A percentile compares a stretch with the other conserved stretches of the same genome.
Evolutionary conservation across 192 early-diverging fungal species (phyloP).

Genomic region (Coemansia sp.): DNA sequence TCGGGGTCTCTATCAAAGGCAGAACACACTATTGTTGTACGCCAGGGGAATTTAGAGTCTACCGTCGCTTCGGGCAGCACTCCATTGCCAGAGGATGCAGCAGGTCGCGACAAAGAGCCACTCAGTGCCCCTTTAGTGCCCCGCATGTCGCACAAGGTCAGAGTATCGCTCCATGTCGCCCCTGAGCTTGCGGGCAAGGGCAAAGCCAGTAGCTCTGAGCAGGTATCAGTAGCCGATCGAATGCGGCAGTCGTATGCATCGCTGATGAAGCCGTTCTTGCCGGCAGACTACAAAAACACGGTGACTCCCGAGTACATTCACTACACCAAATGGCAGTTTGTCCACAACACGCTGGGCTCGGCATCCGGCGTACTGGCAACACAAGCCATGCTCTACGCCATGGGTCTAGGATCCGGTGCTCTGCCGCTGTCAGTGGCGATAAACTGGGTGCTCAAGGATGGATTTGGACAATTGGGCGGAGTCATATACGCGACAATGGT

Average conservation of each 20-base stretch:
- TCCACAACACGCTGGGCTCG: conserved; percentile 73
- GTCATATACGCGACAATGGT: conserved; percentile 78
- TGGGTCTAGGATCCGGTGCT: conserved; percentile 76
- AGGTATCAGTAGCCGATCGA: not conserved
- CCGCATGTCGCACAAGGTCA: conserved; percentile 1
- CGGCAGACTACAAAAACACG: conserved; percentile 69
- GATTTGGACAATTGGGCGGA: conserved; percentile 80
- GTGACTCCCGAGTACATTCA: conserved; percentile 71
- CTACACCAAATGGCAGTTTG: conserved; percentile 78
- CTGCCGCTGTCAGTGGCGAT: conserved; percentile 77
- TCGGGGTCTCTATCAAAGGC: not conserved
- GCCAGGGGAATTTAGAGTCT: conserved; percentile 1
- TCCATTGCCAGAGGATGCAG: not conserved
- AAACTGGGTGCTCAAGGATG: conserved; percentile 93
- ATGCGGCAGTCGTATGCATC: not conserved
- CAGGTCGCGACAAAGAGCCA: not conserved
- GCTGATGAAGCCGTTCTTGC: conserved; percentile 61
- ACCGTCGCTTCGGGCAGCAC: not conserved
- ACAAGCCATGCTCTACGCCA: conserved; percentile 80
- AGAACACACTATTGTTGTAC: not conserved
- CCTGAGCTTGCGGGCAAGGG: not conserved
- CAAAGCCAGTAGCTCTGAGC: not conserved
- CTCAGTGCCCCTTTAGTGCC: not conserved
- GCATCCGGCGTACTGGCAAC: conserved; percentile 79
- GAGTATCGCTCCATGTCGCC: not conserved